phyloP scores from a whole-genome alignment of 2,329 filamentous ascomycete genomes.

The Hymenotorrendiella dingleyae region DNA sequence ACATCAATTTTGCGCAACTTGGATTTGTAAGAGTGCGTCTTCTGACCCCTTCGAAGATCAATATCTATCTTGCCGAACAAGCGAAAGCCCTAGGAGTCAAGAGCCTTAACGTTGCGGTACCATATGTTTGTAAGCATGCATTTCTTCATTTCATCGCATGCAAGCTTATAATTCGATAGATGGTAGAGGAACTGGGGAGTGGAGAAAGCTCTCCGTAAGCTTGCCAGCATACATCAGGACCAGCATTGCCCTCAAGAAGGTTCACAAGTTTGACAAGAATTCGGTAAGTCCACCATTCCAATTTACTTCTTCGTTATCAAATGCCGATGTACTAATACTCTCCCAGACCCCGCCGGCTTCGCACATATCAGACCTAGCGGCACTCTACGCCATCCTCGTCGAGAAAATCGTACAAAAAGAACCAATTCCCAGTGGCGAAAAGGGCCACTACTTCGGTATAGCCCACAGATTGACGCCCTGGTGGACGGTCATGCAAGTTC shows the following conservation, averaged over 20 bases:
- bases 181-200: constrained; percentile 20
- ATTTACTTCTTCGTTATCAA: too few relatives aligned
- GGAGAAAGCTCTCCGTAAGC: constrained; percentile 20
- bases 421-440: constrained; percentile 16
- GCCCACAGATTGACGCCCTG: constrained; percentile 19
- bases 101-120: constrained; percentile 19
- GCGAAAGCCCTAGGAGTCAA: constrained; percentile 18
- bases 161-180: constrained; percentile 16
- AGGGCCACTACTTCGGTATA: constrained; percentile 23
- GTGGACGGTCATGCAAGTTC: constrained; percentile 18
- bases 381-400: constrained; percentile 19
- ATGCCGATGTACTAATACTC: constrained; percentile 10
- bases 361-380: constrained; percentile 23
- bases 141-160: constrained; percentile 2
- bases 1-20: too few relatives aligned
- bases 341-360: constrained; percentile 15
- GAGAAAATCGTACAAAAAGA: constrained; percentile 21
- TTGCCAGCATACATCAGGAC: constrained; percentile 14
- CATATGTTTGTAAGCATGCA: constrained; percentile 16
- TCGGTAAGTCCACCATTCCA: constrained; percentile 11
- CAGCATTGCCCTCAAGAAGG: constrained; percentile 11
- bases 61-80: constrained; percentile 16
- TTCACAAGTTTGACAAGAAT: constrained; percentile 15
- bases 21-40: constrained; percentile 1
- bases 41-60: constrained; percentile 17